Evolutionary conservation across 192 early-diverging fungal species (phyloP).

Genomic region (Bifiguratus adelaidae): DNA sequence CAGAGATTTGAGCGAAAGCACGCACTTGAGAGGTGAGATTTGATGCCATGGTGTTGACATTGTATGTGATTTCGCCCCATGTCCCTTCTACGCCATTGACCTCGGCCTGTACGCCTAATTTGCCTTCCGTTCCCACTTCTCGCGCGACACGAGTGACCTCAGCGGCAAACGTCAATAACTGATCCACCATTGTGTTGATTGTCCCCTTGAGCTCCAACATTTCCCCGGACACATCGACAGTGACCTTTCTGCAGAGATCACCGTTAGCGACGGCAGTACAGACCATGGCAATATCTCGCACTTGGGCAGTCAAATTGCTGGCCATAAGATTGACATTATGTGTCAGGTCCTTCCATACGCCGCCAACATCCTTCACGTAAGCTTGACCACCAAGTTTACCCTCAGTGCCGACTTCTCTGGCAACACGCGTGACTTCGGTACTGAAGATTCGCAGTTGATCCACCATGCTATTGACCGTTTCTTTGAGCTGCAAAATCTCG

Average conservation of each 20-base stretch:
- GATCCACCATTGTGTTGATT: slow-evolving; percentile 65
- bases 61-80: slow-evolving; percentile 64
- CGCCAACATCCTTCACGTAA: slow-evolving; percentile 36
- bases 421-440: slow-evolving; percentile 53
- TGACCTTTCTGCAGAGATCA: slow-evolving; percentile 47
- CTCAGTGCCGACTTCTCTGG: slow-evolving; percentile 53
- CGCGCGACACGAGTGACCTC: slow-evolving; percentile 67
- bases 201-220: slow-evolving; percentile 60
- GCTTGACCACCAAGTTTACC: slow-evolving; percentile 47
- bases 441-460: slow-evolving; percentile 58
- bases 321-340: slow-evolving; percentile 53
- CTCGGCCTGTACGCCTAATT: slow-evolving; percentile 51
- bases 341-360: slow-evolving; percentile 45
- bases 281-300: slow-evolving; percentile 48
- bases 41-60: slow-evolving; percentile 65
- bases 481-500: slow-evolving; percentile 59
- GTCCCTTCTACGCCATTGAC: slow-evolving; percentile 62
- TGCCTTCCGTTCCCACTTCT: slow-evolving; percentile 66
- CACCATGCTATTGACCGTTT: slow-evolving; percentile 82
- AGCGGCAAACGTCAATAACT: slow-evolving; percentile 30
- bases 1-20: slow-evolving; percentile 68
- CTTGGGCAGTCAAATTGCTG: slow-evolving; percentile 42
- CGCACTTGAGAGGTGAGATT: slow-evolving; percentile 73
- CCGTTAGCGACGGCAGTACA: slow-evolving; percentile 45
- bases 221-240: slow-evolving; percentile 54